Conservation (phyloP, 306 rosid genomes). For the Lathyrus oleraceus region DNA sequence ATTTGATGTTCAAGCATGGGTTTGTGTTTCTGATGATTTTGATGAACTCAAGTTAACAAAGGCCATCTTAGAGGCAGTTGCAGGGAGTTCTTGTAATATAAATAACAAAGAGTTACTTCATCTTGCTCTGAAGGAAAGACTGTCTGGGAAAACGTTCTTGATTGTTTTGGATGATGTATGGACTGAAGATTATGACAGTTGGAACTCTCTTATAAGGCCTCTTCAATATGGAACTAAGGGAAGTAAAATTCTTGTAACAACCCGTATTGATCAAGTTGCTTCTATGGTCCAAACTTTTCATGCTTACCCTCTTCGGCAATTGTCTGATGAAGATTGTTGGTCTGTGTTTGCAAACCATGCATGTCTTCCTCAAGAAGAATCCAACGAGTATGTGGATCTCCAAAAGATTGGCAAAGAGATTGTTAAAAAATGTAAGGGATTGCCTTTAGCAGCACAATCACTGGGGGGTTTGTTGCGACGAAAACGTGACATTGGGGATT, state of each 20-base stretch:
- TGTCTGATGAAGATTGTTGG: not conserved
- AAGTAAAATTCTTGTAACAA: no score
- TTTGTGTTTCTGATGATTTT: not conserved
- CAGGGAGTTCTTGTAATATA: not conserved
- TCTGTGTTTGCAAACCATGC: conserved; percentile 7
- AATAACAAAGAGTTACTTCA: not conserved
- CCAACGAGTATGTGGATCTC: not conserved
- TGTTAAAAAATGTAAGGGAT: conserved; percentile 27
- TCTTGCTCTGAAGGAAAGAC: not conserved
- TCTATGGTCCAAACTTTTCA: not conserved
- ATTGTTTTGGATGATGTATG: not conserved
- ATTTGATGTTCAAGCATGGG: conserved; percentile 1
- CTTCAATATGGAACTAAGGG: no score
- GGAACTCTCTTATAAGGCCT: no score
- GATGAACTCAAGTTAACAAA: not conserved
- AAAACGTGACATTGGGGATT: no score
- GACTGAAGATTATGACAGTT: no score
- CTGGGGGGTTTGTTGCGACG: no score
- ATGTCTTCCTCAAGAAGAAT: not conserved
- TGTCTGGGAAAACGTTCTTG: not conserved
- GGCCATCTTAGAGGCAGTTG: not conserved
- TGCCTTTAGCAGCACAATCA: conserved; percentile 44
- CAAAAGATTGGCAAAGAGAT: not conserved
- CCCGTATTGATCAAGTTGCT: no score
- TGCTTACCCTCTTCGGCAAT: not conserved